phyloP scores from a whole-genome alignment of 2,329 filamentous ascomycete genomes.

The Neonectria neomacrospora region DNA sequence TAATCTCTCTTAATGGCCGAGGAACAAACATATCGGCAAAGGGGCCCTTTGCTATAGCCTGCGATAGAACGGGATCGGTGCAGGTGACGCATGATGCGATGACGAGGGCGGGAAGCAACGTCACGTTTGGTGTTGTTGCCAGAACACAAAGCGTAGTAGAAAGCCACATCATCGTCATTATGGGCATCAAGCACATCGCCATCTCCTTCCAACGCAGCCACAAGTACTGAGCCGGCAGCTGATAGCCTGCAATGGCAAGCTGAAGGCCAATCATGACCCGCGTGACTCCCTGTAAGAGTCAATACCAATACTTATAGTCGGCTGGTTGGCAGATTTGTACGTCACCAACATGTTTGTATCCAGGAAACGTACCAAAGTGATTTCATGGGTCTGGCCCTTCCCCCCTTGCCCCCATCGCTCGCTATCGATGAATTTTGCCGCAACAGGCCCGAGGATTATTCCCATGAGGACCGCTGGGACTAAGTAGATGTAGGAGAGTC shows the following conservation, averaged over 20 bases:
- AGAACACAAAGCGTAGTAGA: conserved; percentile 66
- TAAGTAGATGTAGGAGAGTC: conserved; percentile 39
- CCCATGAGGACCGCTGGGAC: conserved; percentile 67
- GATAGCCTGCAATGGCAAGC: conserved; percentile 71
- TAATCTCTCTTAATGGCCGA: conserved; percentile 67
- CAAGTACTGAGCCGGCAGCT: conserved; percentile 68
- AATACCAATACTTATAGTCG: not conserved
- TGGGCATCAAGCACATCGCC: conserved; percentile 64
- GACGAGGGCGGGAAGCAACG: conserved; percentile 64
- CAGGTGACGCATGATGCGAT: conserved; percentile 71
- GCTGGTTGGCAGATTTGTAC: not conserved
- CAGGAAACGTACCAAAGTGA: conserved; percentile 51
- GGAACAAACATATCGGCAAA: conserved; percentile 70
- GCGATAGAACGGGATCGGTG: conserved; percentile 71
- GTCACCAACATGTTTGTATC: not conserved
- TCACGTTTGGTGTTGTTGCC: conserved; percentile 64
- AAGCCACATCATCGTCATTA: conserved; percentile 73
- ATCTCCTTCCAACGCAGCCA: conserved; percentile 62
- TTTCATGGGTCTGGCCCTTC: conserved; percentile 49
- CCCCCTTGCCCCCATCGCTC: conserved; percentile 41
- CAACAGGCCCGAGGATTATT: conserved; percentile 64
- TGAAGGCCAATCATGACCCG: conserved; percentile 72
- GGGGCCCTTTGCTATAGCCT: conserved; percentile 70
- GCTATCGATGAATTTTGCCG: conserved; percentile 62
- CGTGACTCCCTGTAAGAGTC: conserved; percentile 54